A percentile compares a stretch with the other conserved stretches of the same genome.
Conservation (phyloP, 2,329 filamentous ascomycete species). For the Colletotrichum cereale region DNA sequence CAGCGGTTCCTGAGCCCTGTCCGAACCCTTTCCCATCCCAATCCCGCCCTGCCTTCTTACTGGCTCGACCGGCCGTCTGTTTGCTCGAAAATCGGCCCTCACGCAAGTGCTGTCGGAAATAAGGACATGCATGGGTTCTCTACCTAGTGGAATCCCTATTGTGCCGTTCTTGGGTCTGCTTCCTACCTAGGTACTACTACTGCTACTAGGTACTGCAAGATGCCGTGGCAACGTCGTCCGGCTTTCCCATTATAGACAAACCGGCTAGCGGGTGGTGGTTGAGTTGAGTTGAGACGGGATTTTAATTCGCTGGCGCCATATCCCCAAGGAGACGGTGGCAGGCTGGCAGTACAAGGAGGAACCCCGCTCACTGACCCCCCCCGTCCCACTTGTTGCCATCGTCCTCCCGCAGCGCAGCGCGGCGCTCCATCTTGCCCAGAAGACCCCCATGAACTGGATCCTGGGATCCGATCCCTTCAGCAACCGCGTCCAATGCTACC, state of each 20-base stretch:
- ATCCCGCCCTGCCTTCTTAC: slow-evolving; percentile 1
- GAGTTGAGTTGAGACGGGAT: slow-evolving; percentile 1
- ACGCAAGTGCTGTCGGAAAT: slow-evolving; percentile 14
- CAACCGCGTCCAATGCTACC: slow-evolving; percentile 32
- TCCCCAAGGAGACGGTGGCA: slow-evolving; percentile 21
- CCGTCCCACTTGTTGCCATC: slow-evolving; percentile 24
- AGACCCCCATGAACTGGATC: slow-evolving; percentile 23
- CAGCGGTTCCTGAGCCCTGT: slow-evolving; percentile 35
- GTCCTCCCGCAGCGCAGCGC: slow-evolving; percentile 28
- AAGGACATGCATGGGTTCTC: slow-evolving; percentile 34
- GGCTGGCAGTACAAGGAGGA: slow-evolving; percentile 17
- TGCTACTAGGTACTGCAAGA: slow-evolving; percentile 15
- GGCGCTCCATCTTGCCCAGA: slow-evolving; percentile 16
- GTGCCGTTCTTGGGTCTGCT: slow-evolving; percentile 4
- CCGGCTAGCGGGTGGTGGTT: slow-evolving; percentile 13
- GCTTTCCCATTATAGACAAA: slow-evolving; percentile 35
- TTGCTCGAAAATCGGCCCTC: slow-evolving; percentile 22
- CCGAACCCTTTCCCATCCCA: slow-evolving; percentile 30
- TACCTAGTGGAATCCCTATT: slow-evolving; percentile 14
- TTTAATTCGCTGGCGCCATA: slow-evolving; percentile 25
- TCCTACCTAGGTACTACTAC: background rate
- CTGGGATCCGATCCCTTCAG: slow-evolving; percentile 38
- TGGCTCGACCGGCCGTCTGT: slow-evolving; percentile 13
- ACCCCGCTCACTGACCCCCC: slow-evolving; percentile 10
- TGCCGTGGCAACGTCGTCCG: slow-evolving; percentile 31